These are phyloP conservation scores for Backusella australiensis DNA, from an alignment of 192 early-diverging fungal species.

Conservation along the genomic window DNA sequence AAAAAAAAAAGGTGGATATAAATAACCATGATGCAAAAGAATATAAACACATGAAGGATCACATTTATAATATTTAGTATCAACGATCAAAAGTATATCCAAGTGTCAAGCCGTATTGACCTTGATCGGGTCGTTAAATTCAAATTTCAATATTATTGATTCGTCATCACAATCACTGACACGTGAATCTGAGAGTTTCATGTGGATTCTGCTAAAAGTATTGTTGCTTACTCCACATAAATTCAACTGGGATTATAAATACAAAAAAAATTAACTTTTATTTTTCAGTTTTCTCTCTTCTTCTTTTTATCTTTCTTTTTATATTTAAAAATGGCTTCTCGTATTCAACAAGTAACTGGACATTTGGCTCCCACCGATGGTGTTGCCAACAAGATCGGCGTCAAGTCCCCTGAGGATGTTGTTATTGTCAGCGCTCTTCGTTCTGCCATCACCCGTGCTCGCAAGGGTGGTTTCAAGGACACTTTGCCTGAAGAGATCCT, in stretches of 20 bases:
- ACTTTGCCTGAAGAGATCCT: conserved; percentile 75
- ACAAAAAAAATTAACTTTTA: not conserved
- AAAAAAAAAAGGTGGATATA: no score
- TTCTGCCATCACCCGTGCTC: conserved; percentile 84
- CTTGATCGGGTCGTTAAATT: not conserved
- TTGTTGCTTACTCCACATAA: conserved; percentile 13
- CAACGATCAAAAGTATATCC: no score
- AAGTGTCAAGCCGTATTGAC: not conserved
- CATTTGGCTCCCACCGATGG: conserved; percentile 45
- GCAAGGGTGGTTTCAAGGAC: conserved; percentile 93
- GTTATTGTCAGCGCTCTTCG: conserved; percentile 91
- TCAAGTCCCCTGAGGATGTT: conserved; percentile 86
- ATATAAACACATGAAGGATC: no score
- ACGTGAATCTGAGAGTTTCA: conserved; percentile 5
- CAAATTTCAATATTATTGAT: not conserved
- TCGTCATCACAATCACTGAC: conserved; percentile 1
- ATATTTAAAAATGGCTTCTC: conserved; percentile 45
- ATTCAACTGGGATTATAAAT: not conserved
- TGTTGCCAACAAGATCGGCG: conserved; percentile 55
- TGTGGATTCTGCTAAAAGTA: not conserved
- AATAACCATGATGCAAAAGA: no score
- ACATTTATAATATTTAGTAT: no score
- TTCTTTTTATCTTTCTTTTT: not conserved
- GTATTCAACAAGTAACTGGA: conserved; percentile 51
- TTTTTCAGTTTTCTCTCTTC: not conserved